Base-by-base conservation (phyloP, 2,329 filamentous ascomycete genomes). In the Aulographum hederae region DNA sequence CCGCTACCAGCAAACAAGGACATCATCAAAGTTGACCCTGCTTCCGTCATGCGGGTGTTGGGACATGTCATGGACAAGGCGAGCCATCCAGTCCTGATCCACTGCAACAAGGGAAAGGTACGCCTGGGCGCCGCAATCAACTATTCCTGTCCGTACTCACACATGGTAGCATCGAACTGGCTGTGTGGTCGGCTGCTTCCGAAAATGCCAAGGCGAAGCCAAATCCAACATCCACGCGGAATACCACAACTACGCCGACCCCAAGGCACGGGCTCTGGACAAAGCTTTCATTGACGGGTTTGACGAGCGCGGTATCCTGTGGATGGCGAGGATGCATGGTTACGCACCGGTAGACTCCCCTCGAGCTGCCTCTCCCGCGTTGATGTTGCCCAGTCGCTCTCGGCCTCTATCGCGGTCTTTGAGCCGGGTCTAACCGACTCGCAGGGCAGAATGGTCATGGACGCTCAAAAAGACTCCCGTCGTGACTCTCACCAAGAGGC, bases 51-150 rank as follows among this genome's bases (percentile, higher is more conserved):
- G 38, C 26, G 68, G 5, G 81, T 86, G 28, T 62, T 92, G 16
- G 60, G 67, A 10, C 57, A 86, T 26, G 66, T 86, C 26, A 61
- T 86, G 32, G 69, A 91, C 45, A 65, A 65, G 30, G 54, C 62
- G 20, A 82, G 91, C 39, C 73, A 89, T 41, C 85, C 85, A 0
- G 54, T 94, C 8, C 63, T 93, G 25, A 67, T 94, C 29, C 85
- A 94, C 52, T 94, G 85, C 64, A 94, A 93, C 48, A 85, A 92
- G 43, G 85, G 85, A 48, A 89, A 75, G 56, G 69, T 73, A 34
- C 16, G 36, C 31, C 27, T 26, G 21, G n/a, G 26, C 21, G n/a
- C n/a, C n/a, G 8, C n/a, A 8, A 25, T n/a, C 21, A 3, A 15
- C 28, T 29, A n/a, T 25, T 25, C 18, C n/a, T 30, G 13, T 29